A percentile compares a stretch with the other conserved stretches of the same genome.
These are phyloP conservation scores for Microdochium paspali DNA, from an alignment of 2,329 filamentous ascomycete genomes.

Conservation along the genomic window DNA sequence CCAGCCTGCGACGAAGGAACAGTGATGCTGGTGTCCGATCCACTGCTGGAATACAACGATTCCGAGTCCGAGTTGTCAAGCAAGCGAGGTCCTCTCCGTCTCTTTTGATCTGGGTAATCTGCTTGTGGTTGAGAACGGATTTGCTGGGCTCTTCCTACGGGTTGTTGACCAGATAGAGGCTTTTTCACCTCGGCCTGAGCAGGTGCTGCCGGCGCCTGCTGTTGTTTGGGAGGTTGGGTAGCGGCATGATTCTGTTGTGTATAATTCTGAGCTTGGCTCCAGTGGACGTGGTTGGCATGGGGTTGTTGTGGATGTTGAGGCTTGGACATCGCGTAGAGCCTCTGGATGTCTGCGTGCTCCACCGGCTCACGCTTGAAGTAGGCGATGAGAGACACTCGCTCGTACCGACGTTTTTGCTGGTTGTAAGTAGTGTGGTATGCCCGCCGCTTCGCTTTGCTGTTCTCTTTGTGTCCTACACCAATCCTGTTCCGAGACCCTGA, in stretches of 20 bases:
- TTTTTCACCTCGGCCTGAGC: background rate
- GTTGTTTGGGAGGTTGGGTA: background rate
- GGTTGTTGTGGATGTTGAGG: background rate
- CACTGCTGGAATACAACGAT: background rate
- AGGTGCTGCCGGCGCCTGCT: background rate
- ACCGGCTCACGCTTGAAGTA: conserved; percentile 34
- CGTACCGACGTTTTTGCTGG: conserved; percentile 16
- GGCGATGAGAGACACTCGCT: conserved; percentile 30
- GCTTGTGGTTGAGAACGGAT: no score
- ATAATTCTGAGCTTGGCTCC: background rate
- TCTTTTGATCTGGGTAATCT: no score
- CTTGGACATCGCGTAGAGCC: conserved; percentile 10
- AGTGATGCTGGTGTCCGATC: background rate
- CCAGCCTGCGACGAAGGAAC: background rate
- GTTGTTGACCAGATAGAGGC: background rate
- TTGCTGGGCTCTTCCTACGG: no score
- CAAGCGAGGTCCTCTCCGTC: no score
- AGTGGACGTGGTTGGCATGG: background rate
- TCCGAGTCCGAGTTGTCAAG: background rate
- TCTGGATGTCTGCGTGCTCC: conserved; percentile 15
- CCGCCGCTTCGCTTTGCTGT: conserved; percentile 4
- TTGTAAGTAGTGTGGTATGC: background rate
- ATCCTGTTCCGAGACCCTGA: background rate
- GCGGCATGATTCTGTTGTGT: background rate
- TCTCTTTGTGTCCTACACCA: background rate